These are phyloP conservation scores for Trichophyton equinum DNA, from an alignment of 2,329 filamentous ascomycete genomes.

Conservation along the genomic window DNA sequence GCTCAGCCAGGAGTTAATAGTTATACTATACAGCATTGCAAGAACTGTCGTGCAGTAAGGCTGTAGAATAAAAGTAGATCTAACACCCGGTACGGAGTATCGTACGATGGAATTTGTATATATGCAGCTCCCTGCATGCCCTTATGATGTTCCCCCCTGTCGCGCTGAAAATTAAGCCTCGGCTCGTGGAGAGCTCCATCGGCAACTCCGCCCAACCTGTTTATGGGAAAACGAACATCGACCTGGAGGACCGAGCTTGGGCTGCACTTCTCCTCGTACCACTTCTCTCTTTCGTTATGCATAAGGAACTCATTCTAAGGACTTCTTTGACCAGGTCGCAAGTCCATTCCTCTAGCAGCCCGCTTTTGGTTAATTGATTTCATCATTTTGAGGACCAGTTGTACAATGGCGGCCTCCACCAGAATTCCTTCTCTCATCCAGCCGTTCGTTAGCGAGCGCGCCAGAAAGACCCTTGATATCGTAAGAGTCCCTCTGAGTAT, in stretches of 20 bases:
- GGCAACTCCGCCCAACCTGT: background rate
- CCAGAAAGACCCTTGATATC: constrained; percentile 70
- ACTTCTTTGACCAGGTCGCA: background rate
- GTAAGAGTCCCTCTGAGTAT: constrained; percentile 29
- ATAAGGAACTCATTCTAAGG: background rate
- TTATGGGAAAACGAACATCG: background rate
- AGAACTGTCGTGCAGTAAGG: too few species aligned
- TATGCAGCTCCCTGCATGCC: too few species aligned
- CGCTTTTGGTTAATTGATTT: background rate
- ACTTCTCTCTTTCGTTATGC: background rate
- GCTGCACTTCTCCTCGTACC: background rate
- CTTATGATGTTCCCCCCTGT: background rate
- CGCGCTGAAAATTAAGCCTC: background rate
- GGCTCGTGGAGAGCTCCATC: background rate
- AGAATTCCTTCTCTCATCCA: constrained; percentile 47
- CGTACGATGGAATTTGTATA: too few species aligned
- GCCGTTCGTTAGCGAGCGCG: constrained; percentile 65
- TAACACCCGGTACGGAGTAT: too few species aligned
- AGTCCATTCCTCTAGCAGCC: background rate
- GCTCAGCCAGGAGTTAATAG: background rate
- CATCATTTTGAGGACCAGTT: background rate
- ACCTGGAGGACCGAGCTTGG: background rate
- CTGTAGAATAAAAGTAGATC: too few species aligned
- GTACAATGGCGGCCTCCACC: constrained; percentile 37
- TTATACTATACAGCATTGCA: too few species aligned